Base-by-base conservation (phyloP, 345 rosid species). In the Orychophragmus violaceus region DNA sequence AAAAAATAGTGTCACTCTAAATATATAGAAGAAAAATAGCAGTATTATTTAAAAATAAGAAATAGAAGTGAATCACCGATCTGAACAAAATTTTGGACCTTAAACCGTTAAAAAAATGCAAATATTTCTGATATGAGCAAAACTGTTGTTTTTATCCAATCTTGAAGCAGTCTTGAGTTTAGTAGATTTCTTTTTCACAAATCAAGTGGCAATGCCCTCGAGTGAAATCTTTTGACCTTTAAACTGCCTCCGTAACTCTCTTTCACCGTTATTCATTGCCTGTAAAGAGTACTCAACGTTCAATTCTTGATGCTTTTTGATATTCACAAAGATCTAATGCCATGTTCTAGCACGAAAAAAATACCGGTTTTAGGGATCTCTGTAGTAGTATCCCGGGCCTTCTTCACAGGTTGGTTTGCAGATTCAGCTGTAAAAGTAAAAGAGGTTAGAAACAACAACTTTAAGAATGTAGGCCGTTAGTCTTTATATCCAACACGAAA, bases 401-500 rank as follows among this genome's bases (percentile, higher is more conserved):
- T 85, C 70, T 84, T 91, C 18, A 66, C 76, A n/a, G 59, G 79
- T 68, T 81, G 75, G 51, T 84, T 82, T 25, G 78, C 76, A 58
- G 85, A 62, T 71, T 82, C 85, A 77, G 88, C 96, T 91, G 85
- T 54, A 54, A 56, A 46, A 37, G 35, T 22, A 56, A 58, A 50
- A 48, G 57, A 23, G 57, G 10, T 75, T 45, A 66, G 41, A 41
- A 29, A 19, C 2, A 17, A 63, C 0, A 18, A 18, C 36, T 8
- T 5, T 11, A n/a, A 45, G 13, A 13, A 68, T 29, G 46, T 16
- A 57, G 16, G 62, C 27, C n/a, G 24, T 12, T 52, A 6, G 33
- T 46, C 58, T 53, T n/a, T 37, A 33, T 3, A 33, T 9, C 37
- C 14, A 36, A 36, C 41, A 36, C 11, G 37, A 36, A 9, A 10